Percentiles rank a stretch among this genome's conserved stretches.
These are phyloP conservation scores for Bruguiera parviflora DNA, from an alignment of 345 rosid genomes.

Conservation along the genomic window DNA sequence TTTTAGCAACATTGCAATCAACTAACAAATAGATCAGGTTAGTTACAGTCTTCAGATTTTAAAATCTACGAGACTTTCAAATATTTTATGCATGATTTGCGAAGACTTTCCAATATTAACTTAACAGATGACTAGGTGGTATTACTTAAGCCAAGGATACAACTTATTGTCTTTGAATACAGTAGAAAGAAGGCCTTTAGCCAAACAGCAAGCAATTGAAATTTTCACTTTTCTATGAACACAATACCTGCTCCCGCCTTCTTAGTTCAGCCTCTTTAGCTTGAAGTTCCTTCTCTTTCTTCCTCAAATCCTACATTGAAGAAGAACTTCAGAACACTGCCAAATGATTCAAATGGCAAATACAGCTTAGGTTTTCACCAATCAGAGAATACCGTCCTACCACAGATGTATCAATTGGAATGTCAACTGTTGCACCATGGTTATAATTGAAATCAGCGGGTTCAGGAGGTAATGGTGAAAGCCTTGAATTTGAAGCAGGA, in stretches of 20 bases:
- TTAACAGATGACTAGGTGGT: no score
- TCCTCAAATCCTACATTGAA: conserved; percentile 24
- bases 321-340: not conserved
- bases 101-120: no score
- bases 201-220: not conserved
- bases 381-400: conserved; percentile 2
- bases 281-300: conserved; percentile 33
- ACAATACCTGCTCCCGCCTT: conserved; percentile 31
- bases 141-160: not conserved
- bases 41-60: not conserved
- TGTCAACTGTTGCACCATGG: conserved; percentile 31
- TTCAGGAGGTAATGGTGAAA: conserved; percentile 36
- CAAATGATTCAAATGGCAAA: not conserved
- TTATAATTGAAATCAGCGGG: conserved; percentile 30
- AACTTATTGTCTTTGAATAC: not conserved
- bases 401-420: conserved; percentile 29
- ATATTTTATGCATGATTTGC: no score
- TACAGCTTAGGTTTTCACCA: conserved; percentile 7
- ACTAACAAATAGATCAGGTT: not conserved
- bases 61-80: not conserved
- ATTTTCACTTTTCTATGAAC: not conserved
- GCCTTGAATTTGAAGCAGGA: conserved; percentile 30
- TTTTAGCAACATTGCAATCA: not conserved
- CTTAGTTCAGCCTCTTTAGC: conserved; percentile 31
- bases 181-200: not conserved